Base-by-base conservation (phyloP, 1,284 basidiomycete species). In the Cryptococcus sp. region DNA sequence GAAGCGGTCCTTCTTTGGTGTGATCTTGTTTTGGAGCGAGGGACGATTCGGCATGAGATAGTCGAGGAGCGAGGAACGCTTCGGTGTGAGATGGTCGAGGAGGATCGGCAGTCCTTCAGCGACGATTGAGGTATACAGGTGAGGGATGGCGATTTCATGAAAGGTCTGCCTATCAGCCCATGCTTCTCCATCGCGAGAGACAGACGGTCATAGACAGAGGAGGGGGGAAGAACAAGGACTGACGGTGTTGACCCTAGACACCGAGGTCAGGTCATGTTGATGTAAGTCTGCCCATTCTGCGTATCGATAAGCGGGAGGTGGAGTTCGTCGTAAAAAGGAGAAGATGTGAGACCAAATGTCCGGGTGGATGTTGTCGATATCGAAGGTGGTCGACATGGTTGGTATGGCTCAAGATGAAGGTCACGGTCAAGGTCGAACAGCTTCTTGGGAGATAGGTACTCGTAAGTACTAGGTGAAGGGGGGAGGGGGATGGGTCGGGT, bases 91-190 rank as follows among this genome's bases (percentile, higher is more conserved):
- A 21, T 11, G 38, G 12, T 21, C 38, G 23, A 51, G 49, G 9
- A 51, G 22, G 26, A 40, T 19, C 25, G 38, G 25, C 4, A 51
- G 38, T 23, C 45, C 44, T 25, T 40, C 19, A 21, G 23, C 31
- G 4, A 47, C 33, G 16, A 51, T 39, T 14, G 43, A 41, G 16
- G 49, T 43, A 33, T 51, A 51, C 12, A 51, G 39, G n/a, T 45
- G 21, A 4, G 43, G 49, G 3, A 31, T 14, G 14, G 39, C 32
- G 23, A 46, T 33, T 9, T 48, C 42, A 24, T 52, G 43, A 4
- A 45, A 26, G 6, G n/a, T 43, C 51, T 52, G 22, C 14, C 9
- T 31, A 22, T 41, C 10, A 37, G 24, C 24, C 23, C 9, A 21
- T 10, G 11, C 11, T 19, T 16, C 19, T 37, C 36, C 11, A 37